Evolutionary conservation across 345 rosid species (phyloP), one percentile per base, ranked within the genome.

Genomic region (Populus euphratica): DNA sequence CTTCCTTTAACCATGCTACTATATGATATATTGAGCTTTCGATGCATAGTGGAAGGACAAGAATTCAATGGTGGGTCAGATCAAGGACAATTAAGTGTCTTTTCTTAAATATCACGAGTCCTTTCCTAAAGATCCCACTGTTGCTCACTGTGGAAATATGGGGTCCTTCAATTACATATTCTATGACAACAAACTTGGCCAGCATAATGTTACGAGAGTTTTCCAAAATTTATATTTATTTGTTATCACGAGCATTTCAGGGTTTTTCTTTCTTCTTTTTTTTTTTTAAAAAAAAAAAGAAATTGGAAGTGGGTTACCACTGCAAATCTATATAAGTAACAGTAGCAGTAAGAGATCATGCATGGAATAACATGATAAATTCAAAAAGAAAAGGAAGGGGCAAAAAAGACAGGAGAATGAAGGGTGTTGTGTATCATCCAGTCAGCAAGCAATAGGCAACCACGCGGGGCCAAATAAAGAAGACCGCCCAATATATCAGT

Each of bases 51-150:
- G 31, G 77, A 79, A 47, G 47, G 83, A 87, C 89, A 79, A 77
- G 82, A 78, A 81, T 85, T 81, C 86, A 83, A 76, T 50, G 84
- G 86, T 79, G 86, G 90, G 90, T 70, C 90, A 83, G 66, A 44
- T 17, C n/a, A 2, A 76, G 67, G 72, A 78, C 73, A 81, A 68
- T 70, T 8, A 27, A 27, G 10, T 13, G 68, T 77, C 83, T 52
- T 80, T 76, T 73, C 43, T 43, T 17, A 52, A 73, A 33, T 50
- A 20, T 43, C 39, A 44, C 33, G 31, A 23, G 14, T 25, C 72
- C 76, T 78, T 77, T 81, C 56, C 72, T 78, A 78, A 80, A 79
- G 79, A 77, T 65, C 35, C 66, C 67, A 23, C 39, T 20, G 74
- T 31, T 69, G 44, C 44, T 49, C 44, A 63, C 18, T 3, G 63